Evolutionary conservation across 768 basidiomycete genomes (phyloP).

Genomic region (Leccinum subtestaceum): DNA sequence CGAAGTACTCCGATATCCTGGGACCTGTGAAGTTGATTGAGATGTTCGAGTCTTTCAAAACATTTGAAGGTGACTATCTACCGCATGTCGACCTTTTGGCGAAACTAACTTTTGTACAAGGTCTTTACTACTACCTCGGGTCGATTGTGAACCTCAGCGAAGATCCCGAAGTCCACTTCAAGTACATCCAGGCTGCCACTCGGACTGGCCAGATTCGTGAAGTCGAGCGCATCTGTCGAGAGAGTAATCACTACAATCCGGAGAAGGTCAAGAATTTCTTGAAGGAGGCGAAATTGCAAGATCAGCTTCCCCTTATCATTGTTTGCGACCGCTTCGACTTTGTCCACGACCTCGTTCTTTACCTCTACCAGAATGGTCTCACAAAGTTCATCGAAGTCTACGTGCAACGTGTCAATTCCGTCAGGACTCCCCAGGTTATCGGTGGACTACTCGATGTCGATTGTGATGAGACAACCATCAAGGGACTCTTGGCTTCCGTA

Average conservation of each 20-base stretch:
- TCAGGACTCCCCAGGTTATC: constrained; percentile 94
- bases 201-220: constrained; percentile 98
- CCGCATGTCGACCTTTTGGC: background rate
- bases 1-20: constrained; percentile 97
- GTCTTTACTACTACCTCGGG: constrained; percentile 97
- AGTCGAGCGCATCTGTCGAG: constrained; percentile 97
- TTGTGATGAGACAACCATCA: constrained; percentile 95
- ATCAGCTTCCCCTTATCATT: constrained; percentile 98
- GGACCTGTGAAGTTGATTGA: constrained; percentile 97
- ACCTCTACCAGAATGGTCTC: constrained; percentile 96
- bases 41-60: constrained; percentile 98
- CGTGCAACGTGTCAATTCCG: constrained; percentile 96
- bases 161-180: constrained; percentile 98
- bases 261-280: constrained; percentile 99
- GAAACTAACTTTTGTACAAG: constrained; percentile 32
- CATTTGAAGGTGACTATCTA: constrained; percentile 72
- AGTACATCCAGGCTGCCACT: constrained; percentile 98
- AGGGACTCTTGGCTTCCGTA: constrained; percentile 88
- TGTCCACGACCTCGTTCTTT: constrained; percentile 97
- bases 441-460: constrained; percentile 97
- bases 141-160: constrained; percentile 96
- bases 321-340: constrained; percentile 99
- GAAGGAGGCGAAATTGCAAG: constrained; percentile 94
- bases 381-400: constrained; percentile 99
- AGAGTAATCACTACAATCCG: constrained; percentile 96